These are phyloP conservation scores for Monosporascus ibericus DNA, from an alignment of 2,329 filamentous ascomycete genomes.

Conservation along the genomic window DNA sequence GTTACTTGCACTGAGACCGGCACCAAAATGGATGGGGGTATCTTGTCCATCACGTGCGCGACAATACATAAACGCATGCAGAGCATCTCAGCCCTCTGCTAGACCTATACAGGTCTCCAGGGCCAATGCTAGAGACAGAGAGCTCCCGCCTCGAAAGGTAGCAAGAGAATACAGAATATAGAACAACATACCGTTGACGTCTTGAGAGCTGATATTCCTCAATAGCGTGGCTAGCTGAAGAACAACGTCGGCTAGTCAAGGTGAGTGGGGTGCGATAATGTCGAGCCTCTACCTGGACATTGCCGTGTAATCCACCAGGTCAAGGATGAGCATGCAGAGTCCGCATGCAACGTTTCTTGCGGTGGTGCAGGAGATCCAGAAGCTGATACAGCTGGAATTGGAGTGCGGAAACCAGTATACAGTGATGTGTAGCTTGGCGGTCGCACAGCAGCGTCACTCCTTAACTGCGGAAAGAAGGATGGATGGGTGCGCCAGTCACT, in stretches of 20 bases:
- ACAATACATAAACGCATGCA: too few species aligned
- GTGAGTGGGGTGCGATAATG: neutral
- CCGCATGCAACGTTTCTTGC: slow-evolving; percentile 3
- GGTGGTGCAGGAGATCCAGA: neutral
- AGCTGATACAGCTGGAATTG: neutral
- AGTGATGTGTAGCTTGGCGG: neutral
- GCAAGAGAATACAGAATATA: slow-evolving; percentile 25
- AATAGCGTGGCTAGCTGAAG: neutral
- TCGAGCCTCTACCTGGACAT: neutral
- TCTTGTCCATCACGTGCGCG: too few species aligned
- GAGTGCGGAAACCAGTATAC: neutral
- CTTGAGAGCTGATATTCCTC: slow-evolving; percentile 30
- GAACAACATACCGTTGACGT: slow-evolving; percentile 37
- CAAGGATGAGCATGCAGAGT: neutral
- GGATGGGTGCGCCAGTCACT: slow-evolving; percentile 12
- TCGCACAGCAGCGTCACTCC: slow-evolving; percentile 19
- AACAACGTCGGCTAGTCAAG: neutral
- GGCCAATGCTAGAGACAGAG: slow-evolving; percentile 1
- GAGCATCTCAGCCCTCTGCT: too few species aligned
- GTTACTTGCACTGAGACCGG: too few species aligned
- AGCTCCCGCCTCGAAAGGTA: slow-evolving; percentile 25
- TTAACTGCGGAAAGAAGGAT: slow-evolving; percentile 8
- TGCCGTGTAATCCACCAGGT: neutral
- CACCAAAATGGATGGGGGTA: too few species aligned
- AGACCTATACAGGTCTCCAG: neutral